Percentiles rank a stretch among this genome's conserved stretches.
These are phyloP conservation scores for Arachnopeziza araneosa DNA, from an alignment of 2,329 filamentous ascomycete species.

Conservation along the genomic window DNA sequence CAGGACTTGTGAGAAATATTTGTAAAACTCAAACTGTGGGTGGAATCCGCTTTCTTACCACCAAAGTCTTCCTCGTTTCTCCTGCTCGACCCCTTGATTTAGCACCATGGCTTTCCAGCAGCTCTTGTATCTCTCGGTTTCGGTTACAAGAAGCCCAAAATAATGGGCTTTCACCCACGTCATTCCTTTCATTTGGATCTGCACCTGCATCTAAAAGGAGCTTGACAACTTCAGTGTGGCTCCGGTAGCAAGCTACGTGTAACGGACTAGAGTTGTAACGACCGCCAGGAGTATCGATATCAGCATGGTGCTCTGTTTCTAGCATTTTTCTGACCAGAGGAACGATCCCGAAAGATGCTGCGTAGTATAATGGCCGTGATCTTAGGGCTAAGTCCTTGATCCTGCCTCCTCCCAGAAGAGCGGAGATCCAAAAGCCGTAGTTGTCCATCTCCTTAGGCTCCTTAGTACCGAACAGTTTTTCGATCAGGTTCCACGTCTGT, in stretches of 20 bases:
- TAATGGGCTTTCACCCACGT: conserved; percentile 10
- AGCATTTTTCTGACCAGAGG: conserved; percentile 16
- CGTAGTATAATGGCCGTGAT: conserved; percentile 21
- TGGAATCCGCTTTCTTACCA: conserved; percentile 9
- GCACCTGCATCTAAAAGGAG: conserved; percentile 18
- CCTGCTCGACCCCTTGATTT: background rate
- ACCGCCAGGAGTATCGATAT: conserved; percentile 19
- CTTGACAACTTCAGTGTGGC: conserved; percentile 15
- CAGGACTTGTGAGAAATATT: too few species aligned
- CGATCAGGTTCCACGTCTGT: conserved; percentile 8
- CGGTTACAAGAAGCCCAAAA: conserved; percentile 10
- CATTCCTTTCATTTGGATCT: conserved; percentile 15
- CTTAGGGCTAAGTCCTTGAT: background rate
- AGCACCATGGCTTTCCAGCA: conserved; percentile 18
- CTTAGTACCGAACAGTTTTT: conserved; percentile 16
- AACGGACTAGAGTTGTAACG: conserved; percentile 15
- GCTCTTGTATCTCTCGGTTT: conserved; percentile 7
- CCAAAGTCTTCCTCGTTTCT: background rate
- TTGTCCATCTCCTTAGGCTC: conserved; percentile 14
- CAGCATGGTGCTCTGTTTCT: conserved; percentile 9
- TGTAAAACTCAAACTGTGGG: too few species aligned
- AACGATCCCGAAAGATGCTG: conserved; percentile 19
- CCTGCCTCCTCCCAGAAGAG: background rate
- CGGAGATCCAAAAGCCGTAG: conserved; percentile 16
- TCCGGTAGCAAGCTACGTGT: conserved; percentile 18